Evolutionary conservation across 805 yeast species (phyloP).

Genomic region (Candida peoriensis): DNA sequence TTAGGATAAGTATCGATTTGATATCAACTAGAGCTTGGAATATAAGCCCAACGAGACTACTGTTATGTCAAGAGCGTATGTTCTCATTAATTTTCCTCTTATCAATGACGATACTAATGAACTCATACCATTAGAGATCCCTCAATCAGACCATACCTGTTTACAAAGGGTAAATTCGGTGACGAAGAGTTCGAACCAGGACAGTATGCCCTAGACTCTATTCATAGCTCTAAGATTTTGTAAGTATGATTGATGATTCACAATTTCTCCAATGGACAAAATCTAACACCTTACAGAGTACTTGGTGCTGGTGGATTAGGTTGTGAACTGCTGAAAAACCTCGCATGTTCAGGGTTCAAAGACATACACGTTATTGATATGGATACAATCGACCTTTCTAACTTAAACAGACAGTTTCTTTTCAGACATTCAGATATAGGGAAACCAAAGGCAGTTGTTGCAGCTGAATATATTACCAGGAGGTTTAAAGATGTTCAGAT

Average conservation of each 20-base stretch:
- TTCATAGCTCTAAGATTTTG: slow-evolving; percentile 28
- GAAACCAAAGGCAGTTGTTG: slow-evolving; percentile 74
- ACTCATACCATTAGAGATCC: slow-evolving; percentile 9
- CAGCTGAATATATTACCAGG: slow-evolving; percentile 52
- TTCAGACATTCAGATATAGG: slow-evolving; percentile 81
- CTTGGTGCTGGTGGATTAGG: slow-evolving; percentile 97
- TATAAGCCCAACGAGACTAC: not conserved
- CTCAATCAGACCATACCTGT: slow-evolving; percentile 19
- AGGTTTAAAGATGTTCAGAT: slow-evolving; percentile 43
- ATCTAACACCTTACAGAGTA: slow-evolving; percentile 29
- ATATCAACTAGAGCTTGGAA: slow-evolving; percentile 1
- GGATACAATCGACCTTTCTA: slow-evolving; percentile 89
- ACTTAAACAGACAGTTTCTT: slow-evolving; percentile 85
- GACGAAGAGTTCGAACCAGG: slow-evolving; percentile 34
- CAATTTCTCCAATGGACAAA: not conserved
- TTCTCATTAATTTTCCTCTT: not conserved
- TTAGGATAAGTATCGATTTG: too few relatives aligned
- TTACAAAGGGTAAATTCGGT: slow-evolving; percentile 29
- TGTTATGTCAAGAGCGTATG: slow-evolving; percentile 9
- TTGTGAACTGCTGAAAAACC: slow-evolving; percentile 79
- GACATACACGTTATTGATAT: slow-evolving; percentile 84
- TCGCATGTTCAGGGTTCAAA: slow-evolving; percentile 67
- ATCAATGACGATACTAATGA: too few relatives aligned
- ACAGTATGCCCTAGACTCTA: slow-evolving; percentile 17
- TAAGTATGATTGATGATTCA: slow-evolving; percentile 14